A percentile compares a stretch with the other conserved stretches of the same genome.
Conservation (phyloP, 179 eudicot species). For the Nepenthes alata region DNA sequence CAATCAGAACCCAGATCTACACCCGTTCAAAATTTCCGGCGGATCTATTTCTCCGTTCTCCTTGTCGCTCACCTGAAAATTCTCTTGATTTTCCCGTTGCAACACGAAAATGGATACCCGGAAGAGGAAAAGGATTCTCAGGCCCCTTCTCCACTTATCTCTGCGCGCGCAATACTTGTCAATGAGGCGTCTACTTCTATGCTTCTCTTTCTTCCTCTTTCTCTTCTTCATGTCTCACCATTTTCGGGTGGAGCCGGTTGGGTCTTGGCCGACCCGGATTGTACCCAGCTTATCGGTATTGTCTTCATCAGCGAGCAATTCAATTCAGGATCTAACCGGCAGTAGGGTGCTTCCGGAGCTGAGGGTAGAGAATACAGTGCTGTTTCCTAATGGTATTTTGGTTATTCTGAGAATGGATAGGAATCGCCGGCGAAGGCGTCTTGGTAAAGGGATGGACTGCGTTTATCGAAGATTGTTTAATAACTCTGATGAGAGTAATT, state of each 20-base stretch:
- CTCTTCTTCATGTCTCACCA: constrained; percentile 15
- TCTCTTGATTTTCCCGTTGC: not conserved
- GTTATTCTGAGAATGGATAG: constrained; percentile 24
- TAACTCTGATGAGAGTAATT: not conserved
- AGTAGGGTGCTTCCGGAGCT: constrained; percentile 6
- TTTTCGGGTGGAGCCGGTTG: constrained; percentile 12
- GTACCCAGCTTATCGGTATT: constrained; percentile 10
- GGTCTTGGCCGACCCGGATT: constrained; percentile 21
- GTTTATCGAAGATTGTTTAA: constrained; percentile 23
- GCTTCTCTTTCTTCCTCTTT: constrained; percentile 11
- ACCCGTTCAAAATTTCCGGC: not conserved
- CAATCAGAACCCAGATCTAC: constrained; percentile 11
- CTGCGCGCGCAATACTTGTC: constrained; percentile 4
- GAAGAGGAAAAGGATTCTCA: constrained; percentile 24
- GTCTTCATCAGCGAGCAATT: constrained; percentile 9
- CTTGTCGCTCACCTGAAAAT: not conserved
- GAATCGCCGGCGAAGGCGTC: constrained; percentile 8
- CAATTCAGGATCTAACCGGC: constrained; percentile 10
- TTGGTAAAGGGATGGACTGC: constrained; percentile 35
- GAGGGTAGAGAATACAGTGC: constrained; percentile 40
- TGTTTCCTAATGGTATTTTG: constrained; percentile 65
- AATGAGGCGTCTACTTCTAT: constrained; percentile 12
- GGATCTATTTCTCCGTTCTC: not conserved
- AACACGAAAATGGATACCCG: constrained; percentile 20
- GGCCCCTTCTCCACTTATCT: constrained; percentile 11